These are phyloP conservation scores for Jasminum sambac DNA, from an alignment of 257 asterid genomes.

Conservation along the genomic window DNA sequence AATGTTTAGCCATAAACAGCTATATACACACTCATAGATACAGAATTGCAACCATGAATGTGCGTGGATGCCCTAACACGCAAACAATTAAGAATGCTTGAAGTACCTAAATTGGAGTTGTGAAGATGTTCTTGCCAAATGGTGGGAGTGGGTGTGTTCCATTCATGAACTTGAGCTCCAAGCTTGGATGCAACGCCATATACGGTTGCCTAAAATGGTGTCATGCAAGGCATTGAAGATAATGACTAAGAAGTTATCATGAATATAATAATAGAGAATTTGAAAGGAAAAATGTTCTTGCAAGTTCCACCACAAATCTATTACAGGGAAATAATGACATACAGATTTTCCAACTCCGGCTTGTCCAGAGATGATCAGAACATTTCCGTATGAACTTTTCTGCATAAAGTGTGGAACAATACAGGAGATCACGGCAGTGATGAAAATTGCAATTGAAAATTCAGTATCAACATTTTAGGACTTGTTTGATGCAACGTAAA, in stretches of 20 bases:
- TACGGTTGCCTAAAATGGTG: slow-evolving; percentile 59
- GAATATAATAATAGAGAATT: background rate
- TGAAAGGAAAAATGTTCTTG: slow-evolving; percentile 7
- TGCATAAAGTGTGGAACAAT: slow-evolving; percentile 34
- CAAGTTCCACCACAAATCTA: background rate
- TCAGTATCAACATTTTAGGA: no score
- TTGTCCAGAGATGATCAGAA: slow-evolving; percentile 79
- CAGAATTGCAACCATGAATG: background rate
- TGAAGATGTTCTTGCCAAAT: slow-evolving; percentile 92
- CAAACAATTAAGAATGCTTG: background rate
- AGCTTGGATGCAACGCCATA: slow-evolving; percentile 73
- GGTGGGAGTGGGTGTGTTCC: slow-evolving; percentile 93
- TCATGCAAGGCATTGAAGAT: slow-evolving; percentile 6
- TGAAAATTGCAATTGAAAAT: no score
- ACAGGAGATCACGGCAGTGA: no score
- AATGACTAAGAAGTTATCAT: background rate
- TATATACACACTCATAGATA: background rate
- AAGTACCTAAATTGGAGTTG: slow-evolving; percentile 73
- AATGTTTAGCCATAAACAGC: background rate
- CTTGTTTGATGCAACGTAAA: no score
- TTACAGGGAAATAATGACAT: slow-evolving; percentile 38
- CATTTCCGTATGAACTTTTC: slow-evolving; percentile 49
- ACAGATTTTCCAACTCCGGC: slow-evolving; percentile 99
- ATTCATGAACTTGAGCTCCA: slow-evolving; percentile 74
- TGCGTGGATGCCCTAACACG: background rate